phyloP scores from a whole-genome alignment of 768 basidiomycete species.

The Tricholoma sp. region DNA sequence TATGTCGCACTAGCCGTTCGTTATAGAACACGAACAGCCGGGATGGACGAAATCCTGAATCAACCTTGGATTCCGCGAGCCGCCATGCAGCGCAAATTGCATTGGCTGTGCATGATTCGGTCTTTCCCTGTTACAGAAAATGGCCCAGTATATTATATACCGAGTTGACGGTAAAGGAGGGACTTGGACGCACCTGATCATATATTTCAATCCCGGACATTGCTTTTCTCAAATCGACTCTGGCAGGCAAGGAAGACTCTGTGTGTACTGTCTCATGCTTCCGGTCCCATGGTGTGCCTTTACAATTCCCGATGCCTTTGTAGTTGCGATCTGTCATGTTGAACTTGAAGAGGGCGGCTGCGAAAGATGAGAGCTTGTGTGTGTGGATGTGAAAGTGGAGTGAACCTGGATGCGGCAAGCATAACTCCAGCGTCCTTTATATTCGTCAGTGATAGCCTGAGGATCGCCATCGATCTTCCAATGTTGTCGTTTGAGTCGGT shows the following conservation, averaged over 20 bases:
- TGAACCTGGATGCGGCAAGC: background rate
- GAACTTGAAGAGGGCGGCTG: background rate
- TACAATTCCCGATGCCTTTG: background rate
- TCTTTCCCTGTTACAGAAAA: background rate
- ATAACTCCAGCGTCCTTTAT: background rate
- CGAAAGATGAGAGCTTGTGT: background rate
- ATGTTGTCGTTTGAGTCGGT: too few species aligned
- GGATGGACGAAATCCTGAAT: background rate
- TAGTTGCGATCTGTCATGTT: background rate
- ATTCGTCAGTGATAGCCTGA: background rate
- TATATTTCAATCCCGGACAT: background rate
- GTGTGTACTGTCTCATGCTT: background rate
- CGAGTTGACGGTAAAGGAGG: background rate
- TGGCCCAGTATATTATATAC: background rate
- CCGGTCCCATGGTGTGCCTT: background rate
- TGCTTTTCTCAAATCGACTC: background rate
- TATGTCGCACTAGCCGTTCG: background rate
- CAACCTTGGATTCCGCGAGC: background rate
- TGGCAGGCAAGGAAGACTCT: background rate
- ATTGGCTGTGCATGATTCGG: background rate
- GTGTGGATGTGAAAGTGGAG: background rate
- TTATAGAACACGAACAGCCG: background rate
- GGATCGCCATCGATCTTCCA: background rate
- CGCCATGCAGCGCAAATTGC: background rate
- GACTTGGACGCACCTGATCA: background rate